Evolutionary conservation across 768 basidiomycete genomes (phyloP), one percentile per base, ranked within the genome.

Genomic region (Amylocystis lapponica): DNA sequence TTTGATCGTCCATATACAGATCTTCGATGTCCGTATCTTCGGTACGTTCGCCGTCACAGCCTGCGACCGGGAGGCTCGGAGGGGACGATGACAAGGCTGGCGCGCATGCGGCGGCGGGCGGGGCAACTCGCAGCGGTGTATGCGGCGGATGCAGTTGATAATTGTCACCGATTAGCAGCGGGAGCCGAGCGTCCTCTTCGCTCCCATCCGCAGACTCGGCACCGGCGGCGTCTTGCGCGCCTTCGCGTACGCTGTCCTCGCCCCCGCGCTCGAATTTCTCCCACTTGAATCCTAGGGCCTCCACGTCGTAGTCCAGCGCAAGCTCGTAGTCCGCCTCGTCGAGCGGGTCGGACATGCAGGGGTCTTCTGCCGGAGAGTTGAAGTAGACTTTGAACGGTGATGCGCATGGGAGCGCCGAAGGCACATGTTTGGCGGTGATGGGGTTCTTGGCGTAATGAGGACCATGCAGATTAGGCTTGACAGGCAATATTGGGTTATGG

Each of bases 211-310:
- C 14, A 5, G 36, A 16, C 1, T 36, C 12, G 12, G 20, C 5
- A 10, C 14, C 19, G 17, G 31, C 14, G 38, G 21, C 9, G 10
- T 16, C 10, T 13, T 20, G 27, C 19, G 4, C n/a, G 5, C 5
- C 8, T 7, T 41, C 21, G 7, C 27, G 5, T 9, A 30, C 6
- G 20, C 11, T 41, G 40, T 41, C 27, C 8, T 12, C 19, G 25
- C 31, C 20, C 3, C 46, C 20, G 4, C 49, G 49, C 14, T 66
- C 56, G 50, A 81, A 83, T 8, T 72, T 71, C 35, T 63, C 58
- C 81, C 81, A 83, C 39, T 55, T 67, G 50, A 83, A 83, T 51
- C 75, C 75, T 8, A 82, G 59, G 4, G 54, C 52, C 5, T 63
- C 57, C 34, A 62, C 54, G 48, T 69, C 64, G 31, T 52, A 52